Base-by-base conservation (phyloP, 2,329 filamentous ascomycete species). In the Dothistroma pini region DNA sequence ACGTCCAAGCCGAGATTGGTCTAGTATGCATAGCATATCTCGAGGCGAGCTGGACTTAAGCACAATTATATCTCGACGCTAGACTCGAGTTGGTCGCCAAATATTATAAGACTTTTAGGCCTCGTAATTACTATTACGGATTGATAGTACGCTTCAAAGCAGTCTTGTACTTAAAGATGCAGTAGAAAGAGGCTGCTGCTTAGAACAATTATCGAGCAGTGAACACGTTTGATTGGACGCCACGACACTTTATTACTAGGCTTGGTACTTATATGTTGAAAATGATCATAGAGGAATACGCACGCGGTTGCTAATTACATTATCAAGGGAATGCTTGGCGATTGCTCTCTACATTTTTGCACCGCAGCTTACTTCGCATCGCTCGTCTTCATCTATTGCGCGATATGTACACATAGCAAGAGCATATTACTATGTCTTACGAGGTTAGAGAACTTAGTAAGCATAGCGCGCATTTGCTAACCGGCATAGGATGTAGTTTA, bases 371-470 rank as follows among this genome's bases (percentile, higher is more conserved):
- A n/a, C n/a, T 48, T 7, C 10, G 44, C 21, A n/a, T 48, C 21
- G 44, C 44, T 48, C 44, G 44, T 48, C 44, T 48, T 48, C 44
- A 22, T 48, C 44, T 48, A 16, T 48, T 48, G 44, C 16, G 44
- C 21, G n/a, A 22, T n/a, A 8, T 48, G 16, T 22, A 48, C n/a
- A 48, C 4, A 19, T 22, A 48, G 21, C 44, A 48, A 22, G 44
- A 48, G 21, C 44, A n/a, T n/a, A n/a, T n/a, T n/a, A n/a, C n/a
- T n/a, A 48, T 48, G 44, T 48, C 44, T 48, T 48, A 48, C 44
- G 44, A 48, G 44, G 44, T 48, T 16, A 3, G 44, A 22, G n/a
- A 22, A 1, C n/a, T 19, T 48, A 48, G 44, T 16, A 7, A 48
- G n/a, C 44, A 48, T 16, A 48, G 9, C 21, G 44, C 44, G 44